Conservation (phyloP, 345 rosid species). For the Salix koriyanagi region DNA sequence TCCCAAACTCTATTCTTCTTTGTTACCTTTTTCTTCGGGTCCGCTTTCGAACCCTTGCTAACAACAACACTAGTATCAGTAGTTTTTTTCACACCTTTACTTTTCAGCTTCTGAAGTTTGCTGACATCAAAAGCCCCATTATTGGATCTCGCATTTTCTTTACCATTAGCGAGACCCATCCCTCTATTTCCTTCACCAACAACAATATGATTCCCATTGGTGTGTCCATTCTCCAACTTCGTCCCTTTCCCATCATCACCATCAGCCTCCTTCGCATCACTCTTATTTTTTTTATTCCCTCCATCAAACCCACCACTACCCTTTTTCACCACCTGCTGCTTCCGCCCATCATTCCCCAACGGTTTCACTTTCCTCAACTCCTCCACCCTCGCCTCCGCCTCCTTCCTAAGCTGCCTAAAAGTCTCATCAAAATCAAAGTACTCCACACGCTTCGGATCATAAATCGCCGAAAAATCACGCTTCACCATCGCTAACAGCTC, state of each 20-base stretch:
- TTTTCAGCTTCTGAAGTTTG: slow-evolving; percentile 81
- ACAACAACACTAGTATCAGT: slow-evolving; percentile 56
- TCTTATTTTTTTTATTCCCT: slow-evolving; percentile 48
- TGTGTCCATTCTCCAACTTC: slow-evolving; percentile 61
- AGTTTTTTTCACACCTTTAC: slow-evolving; percentile 83
- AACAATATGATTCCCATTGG: slow-evolving; percentile 45
- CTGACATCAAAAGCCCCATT: slow-evolving; percentile 77
- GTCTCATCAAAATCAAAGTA: slow-evolving; percentile 74
- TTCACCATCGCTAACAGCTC: slow-evolving; percentile 76
- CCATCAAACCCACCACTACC: slow-evolving; percentile 49
- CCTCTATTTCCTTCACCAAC: slow-evolving; percentile 41
- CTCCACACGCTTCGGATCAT: slow-evolving; percentile 59
- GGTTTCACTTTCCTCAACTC: slow-evolving; percentile 74
- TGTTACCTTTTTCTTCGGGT: slow-evolving; percentile 68
- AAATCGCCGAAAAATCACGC: slow-evolving; percentile 67
- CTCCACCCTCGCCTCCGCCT: slow-evolving; percentile 88
- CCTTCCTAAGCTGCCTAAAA: slow-evolving; percentile 88
- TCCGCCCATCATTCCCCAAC: slow-evolving; percentile 44
- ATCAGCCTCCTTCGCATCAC: slow-evolving; percentile 54
- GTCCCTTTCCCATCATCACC: slow-evolving; percentile 37
- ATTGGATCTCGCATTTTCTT: slow-evolving; percentile 71
- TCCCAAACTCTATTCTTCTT: slow-evolving; percentile 97
- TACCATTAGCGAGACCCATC: slow-evolving; percentile 55
- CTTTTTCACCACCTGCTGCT: slow-evolving; percentile 55
- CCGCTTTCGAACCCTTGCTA: slow-evolving; percentile 65